Percentiles rank a stretch among this genome's conserved stretches.
Conservation (phyloP, 129 eudicot genomes). For the Flaveria robusta region DNA sequence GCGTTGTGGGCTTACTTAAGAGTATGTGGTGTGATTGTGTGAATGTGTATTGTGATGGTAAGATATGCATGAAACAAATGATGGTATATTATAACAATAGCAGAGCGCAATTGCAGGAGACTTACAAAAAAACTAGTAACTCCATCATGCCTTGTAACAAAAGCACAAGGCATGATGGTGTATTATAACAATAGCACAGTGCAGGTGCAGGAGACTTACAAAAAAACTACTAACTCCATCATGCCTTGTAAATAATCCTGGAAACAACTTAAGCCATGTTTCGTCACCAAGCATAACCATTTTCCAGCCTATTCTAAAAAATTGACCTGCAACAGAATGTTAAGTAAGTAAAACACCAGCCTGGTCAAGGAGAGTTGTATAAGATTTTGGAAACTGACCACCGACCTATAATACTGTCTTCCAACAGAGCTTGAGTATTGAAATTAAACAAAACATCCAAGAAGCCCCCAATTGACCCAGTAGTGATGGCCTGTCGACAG, state of each 20-base stretch:
- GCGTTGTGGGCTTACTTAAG: background rate
- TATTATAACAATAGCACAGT: background rate
- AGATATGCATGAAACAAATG: background rate
- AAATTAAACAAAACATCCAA: constrained; percentile 87
- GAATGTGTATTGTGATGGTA: background rate
- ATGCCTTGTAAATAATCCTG: constrained; percentile 67
- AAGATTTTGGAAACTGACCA: background rate
- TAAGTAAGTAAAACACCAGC: constrained; percentile 26
- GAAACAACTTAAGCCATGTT: constrained; percentile 96
- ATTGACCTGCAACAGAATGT: constrained; percentile 60
- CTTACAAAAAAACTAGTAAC: constrained; percentile 97
- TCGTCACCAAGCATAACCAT: constrained; percentile 98
- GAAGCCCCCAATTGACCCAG: constrained; percentile 88
- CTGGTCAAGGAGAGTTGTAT: background rate
- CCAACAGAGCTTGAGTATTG: constrained; percentile 81
- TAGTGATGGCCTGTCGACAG: constrained; percentile 72
- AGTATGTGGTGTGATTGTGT: background rate
- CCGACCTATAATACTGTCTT: constrained; percentile 85
- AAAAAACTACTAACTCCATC: constrained; percentile 97
- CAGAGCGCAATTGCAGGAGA: background rate
- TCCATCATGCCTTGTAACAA: constrained; percentile 83
- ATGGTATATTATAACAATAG: background rate
- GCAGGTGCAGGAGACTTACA: constrained; percentile 47
- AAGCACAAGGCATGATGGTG: too few species aligned
- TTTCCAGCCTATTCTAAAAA: constrained; percentile 80